A percentile compares a stretch with the other conserved stretches of the same genome.
These are phyloP conservation scores for Emmonsia crescens DNA, from an alignment of 2,329 filamentous ascomycete species.

Conservation along the genomic window DNA sequence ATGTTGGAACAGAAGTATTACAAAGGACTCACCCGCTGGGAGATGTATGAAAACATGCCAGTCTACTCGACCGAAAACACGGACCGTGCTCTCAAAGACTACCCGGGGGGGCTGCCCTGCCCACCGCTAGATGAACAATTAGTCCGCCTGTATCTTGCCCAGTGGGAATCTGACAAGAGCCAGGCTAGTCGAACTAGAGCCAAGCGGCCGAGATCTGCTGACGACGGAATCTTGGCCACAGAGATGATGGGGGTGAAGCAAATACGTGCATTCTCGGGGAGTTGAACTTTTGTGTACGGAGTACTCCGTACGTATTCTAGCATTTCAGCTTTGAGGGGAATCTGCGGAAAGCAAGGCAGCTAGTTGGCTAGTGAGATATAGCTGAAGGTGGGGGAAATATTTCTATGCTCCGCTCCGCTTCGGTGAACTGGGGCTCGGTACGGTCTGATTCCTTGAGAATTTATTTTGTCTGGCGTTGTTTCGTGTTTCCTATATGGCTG, in stretches of 20 bases:
- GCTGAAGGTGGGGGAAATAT: not conserved
- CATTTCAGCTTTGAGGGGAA: not conserved
- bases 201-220: not conserved
- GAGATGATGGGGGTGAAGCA: not conserved
- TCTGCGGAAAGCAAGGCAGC: not conserved
- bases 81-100: constrained; percentile 1
- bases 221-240: not conserved
- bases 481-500: no score
- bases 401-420: not conserved
- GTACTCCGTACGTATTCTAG: not conserved
- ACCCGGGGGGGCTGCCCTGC: not conserved
- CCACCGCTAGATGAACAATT: constrained; percentile 1
- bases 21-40: constrained; percentile 17
- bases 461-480: not conserved
- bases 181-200: not conserved
- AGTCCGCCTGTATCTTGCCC: not conserved
- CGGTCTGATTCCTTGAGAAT: not conserved
- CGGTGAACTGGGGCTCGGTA: no score
- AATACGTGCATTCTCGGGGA: not conserved
- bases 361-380: not conserved
- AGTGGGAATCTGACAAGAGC: not conserved
- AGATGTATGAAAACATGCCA: constrained; percentile 19
- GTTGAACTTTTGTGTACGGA: not conserved
- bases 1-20: constrained; percentile 19
- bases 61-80: constrained; percentile 14